Percentiles rank a stretch among this genome's conserved stretches.
Evolutionary conservation across 2,329 filamentous ascomycete genomes (phyloP).

Genomic region (Penicillium sp.): DNA sequence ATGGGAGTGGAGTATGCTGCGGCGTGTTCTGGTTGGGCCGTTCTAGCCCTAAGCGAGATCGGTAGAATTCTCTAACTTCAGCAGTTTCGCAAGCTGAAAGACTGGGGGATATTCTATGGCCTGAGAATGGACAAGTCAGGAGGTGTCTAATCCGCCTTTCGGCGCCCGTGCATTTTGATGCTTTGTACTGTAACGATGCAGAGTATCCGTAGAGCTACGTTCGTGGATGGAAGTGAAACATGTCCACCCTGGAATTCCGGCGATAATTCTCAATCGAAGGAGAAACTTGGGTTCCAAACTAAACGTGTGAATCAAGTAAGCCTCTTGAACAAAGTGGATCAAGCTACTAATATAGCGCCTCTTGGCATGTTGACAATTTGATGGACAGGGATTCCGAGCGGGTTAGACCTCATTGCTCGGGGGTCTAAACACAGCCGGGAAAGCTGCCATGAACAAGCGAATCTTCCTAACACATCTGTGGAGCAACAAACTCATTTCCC

Average conservation of each 20-base stretch:
- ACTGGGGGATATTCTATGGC: no score
- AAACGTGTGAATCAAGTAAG: background rate
- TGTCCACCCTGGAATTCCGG: background rate
- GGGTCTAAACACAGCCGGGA: no score
- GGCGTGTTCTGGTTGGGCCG: background rate
- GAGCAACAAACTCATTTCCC: background rate
- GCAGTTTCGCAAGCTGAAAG: no score
- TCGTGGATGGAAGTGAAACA: background rate
- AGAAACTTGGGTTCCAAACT: background rate
- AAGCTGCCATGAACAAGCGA: no score
- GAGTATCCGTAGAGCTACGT: no score
- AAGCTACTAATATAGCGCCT: background rate
- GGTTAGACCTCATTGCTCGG: background rate
- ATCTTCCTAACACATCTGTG: no score
- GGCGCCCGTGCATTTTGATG: no score
- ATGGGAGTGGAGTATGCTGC: background rate
- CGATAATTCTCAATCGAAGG: background rate
- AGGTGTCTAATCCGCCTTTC: no score
- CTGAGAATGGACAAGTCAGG: no score
- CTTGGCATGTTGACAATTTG: background rate
- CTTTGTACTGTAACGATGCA: no score
- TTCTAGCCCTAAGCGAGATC: no score
- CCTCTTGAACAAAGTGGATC: background rate
- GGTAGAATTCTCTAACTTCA: no score
- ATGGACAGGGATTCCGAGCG: background rate